Evolutionary conservation across 768 basidiomycete species (phyloP), one percentile per base, ranked within the genome.

Genomic region (Bullera alba): DNA sequence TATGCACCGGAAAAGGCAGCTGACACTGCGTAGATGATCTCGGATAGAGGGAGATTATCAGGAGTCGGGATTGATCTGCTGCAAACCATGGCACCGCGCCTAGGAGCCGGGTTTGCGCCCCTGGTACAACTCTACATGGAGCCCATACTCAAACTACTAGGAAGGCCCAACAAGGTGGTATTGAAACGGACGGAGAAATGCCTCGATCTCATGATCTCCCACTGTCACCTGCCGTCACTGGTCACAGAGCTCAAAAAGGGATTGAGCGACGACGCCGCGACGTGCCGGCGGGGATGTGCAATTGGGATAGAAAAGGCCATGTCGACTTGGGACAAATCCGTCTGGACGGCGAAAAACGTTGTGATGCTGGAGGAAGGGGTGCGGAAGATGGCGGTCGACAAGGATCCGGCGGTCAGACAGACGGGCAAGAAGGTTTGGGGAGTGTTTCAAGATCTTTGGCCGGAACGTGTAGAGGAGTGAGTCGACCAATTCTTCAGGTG

Each of bases 131-230:
- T 71, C 51, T 76, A 75, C 59, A 47, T 74, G 14, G 72, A 73
- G 19, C 59, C 73, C 1, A 49, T 75, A 14, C 60, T 75, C 26
- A 57, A 65, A 27, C 70, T 76, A 23, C 72, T 75, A 29, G 73
- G 69, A 32, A 54, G 73, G 23, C 73, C 74, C 10, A 75, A 76
- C 66, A 76, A 76, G 51, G 72, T 76, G 30, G 75, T 73, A 57
- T 54, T 75, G 45, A 60, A 70, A 27, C 65, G 75, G 8, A 60
- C 75, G 7, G 63, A 70, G 34, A 63, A 72, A 46, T 73, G 70
- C 37, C 52, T 75, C 5, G 26, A 51, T 19, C 65, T 63, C 14
- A 73, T 76, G 51, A 61, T 75, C 50, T 56, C 60, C 0, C 67
- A 75, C 48, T 75, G 74, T 44, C 65, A 60, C 1, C 56, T 75